Percentiles rank a stretch among this genome's conserved stretches.
These are phyloP conservation scores for Penicillium robsamsonii DNA, from an alignment of 495 filamentous ascomycete species.

Conservation along the genomic window DNA sequence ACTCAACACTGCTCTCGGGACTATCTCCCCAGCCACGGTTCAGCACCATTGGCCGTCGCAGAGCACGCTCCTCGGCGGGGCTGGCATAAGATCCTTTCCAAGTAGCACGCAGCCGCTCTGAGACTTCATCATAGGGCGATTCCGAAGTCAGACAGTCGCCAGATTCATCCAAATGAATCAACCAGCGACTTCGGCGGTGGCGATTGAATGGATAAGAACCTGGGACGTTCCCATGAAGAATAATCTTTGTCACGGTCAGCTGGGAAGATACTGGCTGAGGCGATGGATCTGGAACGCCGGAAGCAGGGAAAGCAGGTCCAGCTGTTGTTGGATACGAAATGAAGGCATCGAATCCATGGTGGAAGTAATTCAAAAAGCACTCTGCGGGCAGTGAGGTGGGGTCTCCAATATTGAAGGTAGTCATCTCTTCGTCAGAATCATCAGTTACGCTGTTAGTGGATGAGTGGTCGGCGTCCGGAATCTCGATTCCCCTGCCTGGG, in stretches of 20 bases:
- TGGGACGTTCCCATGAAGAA: conserved; percentile 90
- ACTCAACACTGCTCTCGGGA: conserved; percentile 84
- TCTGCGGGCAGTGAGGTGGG: conserved; percentile 54
- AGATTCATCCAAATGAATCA: conserved; percentile 54
- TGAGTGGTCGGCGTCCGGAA: conserved; percentile 75
- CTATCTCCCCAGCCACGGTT: conserved; percentile 91
- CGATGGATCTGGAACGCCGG: conserved; percentile 32
- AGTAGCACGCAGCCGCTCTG: conserved; percentile 61
- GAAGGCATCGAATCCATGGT: conserved; percentile 91
- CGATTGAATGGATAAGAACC: conserved; percentile 96
- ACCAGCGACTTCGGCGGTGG: conserved; percentile 87
- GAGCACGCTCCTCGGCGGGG: conserved; percentile 57
- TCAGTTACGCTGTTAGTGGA: conserved; percentile 74
- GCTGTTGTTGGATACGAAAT: conserved; percentile 70
- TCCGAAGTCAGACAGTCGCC: conserved; percentile 62
- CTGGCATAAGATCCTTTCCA: conserved; percentile 67
- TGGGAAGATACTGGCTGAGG: conserved; percentile 51
- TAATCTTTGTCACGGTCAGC: conserved; percentile 81
- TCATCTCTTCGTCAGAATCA: conserved; percentile 67
- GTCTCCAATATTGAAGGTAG: conserved; percentile 31
- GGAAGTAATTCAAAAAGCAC: conserved; percentile 96
- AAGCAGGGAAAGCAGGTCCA: conserved; percentile 62
- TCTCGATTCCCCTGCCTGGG: conserved; percentile 45
- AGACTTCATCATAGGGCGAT: conserved; percentile 68
- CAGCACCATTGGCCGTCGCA: conserved; percentile 79